Evolutionary conservation across 352 stramenopile genomes (phyloP).

Genomic region (Aphanomyces euteiches): DNA sequence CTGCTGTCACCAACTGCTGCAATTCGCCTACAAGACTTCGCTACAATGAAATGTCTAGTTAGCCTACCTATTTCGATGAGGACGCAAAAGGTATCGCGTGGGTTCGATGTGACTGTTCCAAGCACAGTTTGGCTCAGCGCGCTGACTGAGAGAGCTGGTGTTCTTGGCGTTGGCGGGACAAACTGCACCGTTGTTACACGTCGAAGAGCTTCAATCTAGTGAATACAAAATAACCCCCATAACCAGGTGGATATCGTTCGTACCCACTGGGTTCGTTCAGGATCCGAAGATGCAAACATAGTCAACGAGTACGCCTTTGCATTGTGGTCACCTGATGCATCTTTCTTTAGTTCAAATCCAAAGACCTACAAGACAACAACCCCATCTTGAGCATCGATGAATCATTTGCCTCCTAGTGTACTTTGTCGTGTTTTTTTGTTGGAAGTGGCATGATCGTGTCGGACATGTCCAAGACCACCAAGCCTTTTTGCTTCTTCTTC

Average conservation of each 20-base stretch:
- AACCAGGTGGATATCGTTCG: neutral
- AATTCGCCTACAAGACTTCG: slow-evolving; percentile 1
- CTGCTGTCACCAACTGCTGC: slow-evolving; percentile 11
- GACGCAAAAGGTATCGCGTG: slow-evolving; percentile 16
- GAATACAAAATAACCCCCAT: neutral
- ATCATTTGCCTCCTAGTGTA: neutral
- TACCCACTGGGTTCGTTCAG: slow-evolving; percentile 22
- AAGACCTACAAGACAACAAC: slow-evolving; percentile 11
- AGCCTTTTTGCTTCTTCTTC: slow-evolving; percentile 28
- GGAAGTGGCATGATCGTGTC: slow-evolving; percentile 12
- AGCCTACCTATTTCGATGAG: slow-evolving; percentile 12
- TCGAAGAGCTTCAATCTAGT: slow-evolving; percentile 25
- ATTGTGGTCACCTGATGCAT: neutral
- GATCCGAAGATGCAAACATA: slow-evolving; percentile 15
- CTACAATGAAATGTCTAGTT: neutral
- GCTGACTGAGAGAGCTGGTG: neutral
- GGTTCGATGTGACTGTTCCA: slow-evolving; percentile 6
- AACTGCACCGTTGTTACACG: neutral
- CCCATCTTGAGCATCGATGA: neutral
- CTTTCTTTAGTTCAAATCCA: slow-evolving; percentile 25
- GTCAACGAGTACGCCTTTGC: slow-evolving; percentile 23
- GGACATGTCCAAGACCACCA: slow-evolving; percentile 4
- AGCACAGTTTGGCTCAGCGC: neutral
- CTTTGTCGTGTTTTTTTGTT: slow-evolving; percentile 24
- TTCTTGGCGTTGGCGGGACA: neutral